A percentile compares a stretch with the other conserved stretches of the same genome.
Evolutionary conservation across 495 filamentous ascomycete genomes (phyloP).

Genomic region (Penicillium herquei): DNA sequence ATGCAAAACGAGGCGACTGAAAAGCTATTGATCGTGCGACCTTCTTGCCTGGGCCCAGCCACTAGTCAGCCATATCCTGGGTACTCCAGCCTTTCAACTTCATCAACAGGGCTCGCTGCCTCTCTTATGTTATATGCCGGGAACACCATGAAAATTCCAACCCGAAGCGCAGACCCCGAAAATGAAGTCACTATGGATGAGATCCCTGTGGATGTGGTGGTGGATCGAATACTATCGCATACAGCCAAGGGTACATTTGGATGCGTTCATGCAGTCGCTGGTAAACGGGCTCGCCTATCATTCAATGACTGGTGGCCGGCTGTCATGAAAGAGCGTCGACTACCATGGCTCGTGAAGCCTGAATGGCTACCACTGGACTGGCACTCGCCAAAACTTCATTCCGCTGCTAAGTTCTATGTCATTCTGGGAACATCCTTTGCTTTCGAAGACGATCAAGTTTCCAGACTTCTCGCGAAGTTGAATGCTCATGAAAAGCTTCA

Average conservation of each 20-base stretch:
- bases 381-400: constrained; percentile 3
- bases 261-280: constrained; percentile 16
- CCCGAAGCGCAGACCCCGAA: constrained; percentile 1
- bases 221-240: constrained; percentile 19
- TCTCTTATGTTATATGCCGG: not conserved
- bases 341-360: not conserved
- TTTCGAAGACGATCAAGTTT: constrained; percentile 2
- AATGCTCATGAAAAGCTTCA: constrained; percentile 1
- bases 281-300: not conserved
- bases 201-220: constrained; percentile 22
- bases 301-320: not conserved
- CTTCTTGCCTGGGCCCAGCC: constrained; percentile 18
- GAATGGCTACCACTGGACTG: constrained; percentile 6
- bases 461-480: not conserved
- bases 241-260: constrained; percentile 6
- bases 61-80: constrained; percentile 14
- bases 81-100: constrained; percentile 4
- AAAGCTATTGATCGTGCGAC: constrained; percentile 18
- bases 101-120: not conserved
- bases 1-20: not conserved
- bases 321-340: constrained; percentile 1
- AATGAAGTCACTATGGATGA: constrained; percentile 9
- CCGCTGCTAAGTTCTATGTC: not conserved
- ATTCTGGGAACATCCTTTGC: constrained; percentile 9
- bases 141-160: not conserved